phyloP scores from a whole-genome alignment of 2,329 filamentous ascomycete species.

The Fusarium humuli region DNA sequence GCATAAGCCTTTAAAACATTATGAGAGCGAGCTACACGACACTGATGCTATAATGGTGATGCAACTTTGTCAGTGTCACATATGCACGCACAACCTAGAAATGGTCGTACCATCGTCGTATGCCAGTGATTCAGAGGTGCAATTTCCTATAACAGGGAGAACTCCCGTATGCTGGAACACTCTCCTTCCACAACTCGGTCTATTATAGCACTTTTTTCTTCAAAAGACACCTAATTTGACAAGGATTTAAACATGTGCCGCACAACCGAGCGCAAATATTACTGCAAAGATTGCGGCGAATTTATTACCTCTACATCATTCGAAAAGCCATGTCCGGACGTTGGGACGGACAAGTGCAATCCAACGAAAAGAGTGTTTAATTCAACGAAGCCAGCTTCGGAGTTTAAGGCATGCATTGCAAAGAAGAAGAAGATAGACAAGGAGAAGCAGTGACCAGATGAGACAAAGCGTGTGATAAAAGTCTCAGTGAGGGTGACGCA shows the following conservation, averaged over 20 bases:
- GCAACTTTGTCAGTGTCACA: neutral
- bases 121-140: neutral
- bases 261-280: neutral
- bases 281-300: neutral
- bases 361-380: neutral
- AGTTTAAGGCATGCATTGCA: neutral
- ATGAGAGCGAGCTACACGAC: neutral
- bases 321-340: neutral
- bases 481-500: rapidly evolving
- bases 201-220: neutral
- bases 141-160: neutral
- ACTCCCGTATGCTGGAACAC: neutral
- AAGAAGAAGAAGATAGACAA: neutral
- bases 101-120: neutral
- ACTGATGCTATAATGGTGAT: neutral
- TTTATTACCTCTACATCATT: neutral
- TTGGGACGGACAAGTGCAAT: neutral
- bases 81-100: neutral
- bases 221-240: rapidly evolving
- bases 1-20: too few species aligned
- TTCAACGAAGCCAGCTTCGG: neutral
- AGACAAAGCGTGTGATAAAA: rapidly evolving
- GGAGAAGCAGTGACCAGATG: neutral
- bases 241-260: neutral
- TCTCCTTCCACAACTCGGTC: neutral